Conservation (phyloP, 2,329 filamentous ascomycete species). For the Neonectria hederae region DNA sequence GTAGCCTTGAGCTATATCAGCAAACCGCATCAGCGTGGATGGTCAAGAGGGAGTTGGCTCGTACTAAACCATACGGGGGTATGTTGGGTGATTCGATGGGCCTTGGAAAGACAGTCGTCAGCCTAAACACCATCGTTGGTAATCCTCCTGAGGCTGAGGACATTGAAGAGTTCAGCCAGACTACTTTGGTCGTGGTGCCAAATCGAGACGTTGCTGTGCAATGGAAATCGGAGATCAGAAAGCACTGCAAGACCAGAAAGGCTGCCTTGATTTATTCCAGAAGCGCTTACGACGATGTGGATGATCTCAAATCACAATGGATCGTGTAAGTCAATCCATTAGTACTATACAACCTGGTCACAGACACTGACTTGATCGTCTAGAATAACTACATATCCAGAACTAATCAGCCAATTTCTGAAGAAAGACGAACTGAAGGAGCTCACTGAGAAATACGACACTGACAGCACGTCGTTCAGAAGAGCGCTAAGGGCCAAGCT, state of each 20-base stretch:
- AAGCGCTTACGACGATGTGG: background rate
- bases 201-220: constrained; percentile 35
- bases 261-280: constrained; percentile 24
- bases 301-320: background rate
- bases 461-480: constrained; percentile 34
- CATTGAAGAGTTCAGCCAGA: constrained; percentile 44
- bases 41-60: constrained; percentile 57
- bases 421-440: background rate
- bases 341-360: background rate
- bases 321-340: constrained; percentile 20
- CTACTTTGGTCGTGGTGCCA: constrained; percentile 48
- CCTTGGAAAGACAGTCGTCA: constrained; percentile 76
- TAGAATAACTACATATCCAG: constrained; percentile 45
- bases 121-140: constrained; percentile 76
- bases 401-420: constrained; percentile 36
- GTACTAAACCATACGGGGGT: constrained; percentile 61
- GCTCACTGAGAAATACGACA: background rate
- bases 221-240: constrained; percentile 43
- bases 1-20: constrained; percentile 58
- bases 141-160: constrained; percentile 57
- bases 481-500: constrained; percentile 53
- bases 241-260: constrained; percentile 31
- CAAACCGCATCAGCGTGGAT: constrained; percentile 64
- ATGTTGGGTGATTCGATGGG: constrained; percentile 72
- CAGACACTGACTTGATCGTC: background rate